Evolutionary conservation across 805 yeast species (phyloP).

Genomic region (Tetrapisispora nanseiensis): DNA sequence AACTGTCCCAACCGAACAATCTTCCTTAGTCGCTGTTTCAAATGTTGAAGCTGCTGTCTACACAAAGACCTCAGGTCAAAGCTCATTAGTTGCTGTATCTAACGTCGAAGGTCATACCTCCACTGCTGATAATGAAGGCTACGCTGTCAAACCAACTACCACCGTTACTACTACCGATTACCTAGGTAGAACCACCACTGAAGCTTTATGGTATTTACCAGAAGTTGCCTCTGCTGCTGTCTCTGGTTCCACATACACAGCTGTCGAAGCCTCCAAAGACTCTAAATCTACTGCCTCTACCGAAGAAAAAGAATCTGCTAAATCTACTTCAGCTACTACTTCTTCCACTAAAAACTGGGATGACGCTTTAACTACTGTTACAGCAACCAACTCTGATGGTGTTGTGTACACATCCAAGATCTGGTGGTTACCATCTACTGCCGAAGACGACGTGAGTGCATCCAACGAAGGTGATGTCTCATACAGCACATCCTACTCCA

Average conservation of each 20-base stretch:
- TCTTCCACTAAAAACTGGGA: slow-evolving; percentile 5
- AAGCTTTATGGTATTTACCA: slow-evolving; percentile 14
- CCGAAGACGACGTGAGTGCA: background rate
- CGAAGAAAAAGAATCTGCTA: background rate
- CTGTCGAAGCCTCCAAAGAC: background rate
- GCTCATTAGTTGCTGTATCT: slow-evolving; percentile 2
- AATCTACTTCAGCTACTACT: background rate
- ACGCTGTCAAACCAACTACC: slow-evolving; percentile 12
- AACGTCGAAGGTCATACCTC: slow-evolving; percentile 3
- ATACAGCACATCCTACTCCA: background rate
- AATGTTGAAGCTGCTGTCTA: slow-evolving; percentile 2
- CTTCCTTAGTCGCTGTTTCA: slow-evolving; percentile 1
- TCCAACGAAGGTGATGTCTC: background rate
- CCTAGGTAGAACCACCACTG: slow-evolving; percentile 12
- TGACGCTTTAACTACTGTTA: slow-evolving; percentile 3
- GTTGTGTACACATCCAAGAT: slow-evolving; percentile 18
- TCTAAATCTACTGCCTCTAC: background rate
- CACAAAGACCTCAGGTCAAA: background rate
- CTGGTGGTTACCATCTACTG: slow-evolving; percentile 26
- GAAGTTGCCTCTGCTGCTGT: slow-evolving; percentile 1
- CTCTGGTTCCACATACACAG: background rate
- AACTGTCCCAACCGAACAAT: background rate
- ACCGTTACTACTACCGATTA: slow-evolving; percentile 17
- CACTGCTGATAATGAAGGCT: background rate
- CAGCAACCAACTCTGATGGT: slow-evolving; percentile 17